Evolutionary conservation across 2,329 filamentous ascomycete genomes (phyloP), one percentile per base, ranked within the genome.

Genomic region (Aspergillus oerlinghausenensis): DNA sequence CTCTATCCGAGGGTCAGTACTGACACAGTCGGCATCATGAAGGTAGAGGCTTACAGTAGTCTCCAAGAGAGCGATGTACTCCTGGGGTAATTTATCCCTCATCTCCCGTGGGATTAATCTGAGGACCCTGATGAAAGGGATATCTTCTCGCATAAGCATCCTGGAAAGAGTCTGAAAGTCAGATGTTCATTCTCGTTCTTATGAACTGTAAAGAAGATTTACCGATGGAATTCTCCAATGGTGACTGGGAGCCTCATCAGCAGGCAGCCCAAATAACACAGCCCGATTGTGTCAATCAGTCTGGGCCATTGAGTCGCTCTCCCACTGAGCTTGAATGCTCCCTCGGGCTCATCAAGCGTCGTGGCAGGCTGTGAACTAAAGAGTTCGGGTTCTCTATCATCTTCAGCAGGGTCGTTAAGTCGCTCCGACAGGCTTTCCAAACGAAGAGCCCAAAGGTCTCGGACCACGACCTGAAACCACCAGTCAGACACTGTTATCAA

Each of bases 361-460:
- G 70, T 67, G 26, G 80, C 80, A 4, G 79, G 78, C 63, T 85
- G 83, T 14, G 85, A 87, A 66, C 81, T 87, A 67, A 84, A 87
- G 29, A 82, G 64, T 59, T 81, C 79, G 23, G 79, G 76, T 53
- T 75, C 74, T 29, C 73, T 63, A 49, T 72, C 68, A 3, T 67
- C 67, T 11, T 73, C 70, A 29, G 63, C 63, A 38, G 61, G 55
- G n/a, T 70, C 78, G 64, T 69, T 74, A 53, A 76, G 74, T 56
- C 70, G 79, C 59, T 72, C 71, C 50, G 76, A 76, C 35, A 90
- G 76, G 49, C 79, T 81, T 50, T 83, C 80, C 40, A 92, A 78
- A 52, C 90, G 84, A 51, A 97, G 76, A 52, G 87, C 81, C 93
- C 94, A 99, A 14, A 99, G 81, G 69, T 96, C 92, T 57, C 86